These are phyloP conservation scores for Colletotrichum paranaense DNA, from an alignment of 2,329 filamentous ascomycete genomes.

Conservation along the genomic window DNA sequence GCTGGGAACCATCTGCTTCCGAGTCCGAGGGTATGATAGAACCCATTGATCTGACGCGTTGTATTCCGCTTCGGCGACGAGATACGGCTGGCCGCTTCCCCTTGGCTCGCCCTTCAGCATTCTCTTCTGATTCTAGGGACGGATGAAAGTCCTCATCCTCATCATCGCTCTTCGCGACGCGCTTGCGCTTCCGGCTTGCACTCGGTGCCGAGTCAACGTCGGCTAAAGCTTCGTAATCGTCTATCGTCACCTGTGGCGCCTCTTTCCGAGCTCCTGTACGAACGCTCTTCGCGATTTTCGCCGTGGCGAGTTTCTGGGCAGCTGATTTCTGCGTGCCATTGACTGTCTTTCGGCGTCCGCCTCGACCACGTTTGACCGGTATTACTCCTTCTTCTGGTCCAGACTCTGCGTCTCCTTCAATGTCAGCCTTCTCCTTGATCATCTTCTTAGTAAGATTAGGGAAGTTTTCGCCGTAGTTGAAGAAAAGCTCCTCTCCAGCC, in stretches of 20 bases:
- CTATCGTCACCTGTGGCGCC: conserved; percentile 23
- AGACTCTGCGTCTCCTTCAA: conserved; percentile 30
- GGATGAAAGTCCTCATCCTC: conserved; percentile 34
- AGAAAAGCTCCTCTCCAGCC: conserved; percentile 82
- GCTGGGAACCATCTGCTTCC: conserved; percentile 5
- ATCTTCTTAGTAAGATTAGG: conserved; percentile 69
- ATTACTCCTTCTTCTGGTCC: conserved; percentile 9
- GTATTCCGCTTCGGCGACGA: conserved; percentile 7
- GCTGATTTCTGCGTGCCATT: conserved; percentile 14
- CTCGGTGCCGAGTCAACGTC: conserved; percentile 12
- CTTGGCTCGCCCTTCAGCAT: conserved; percentile 2
- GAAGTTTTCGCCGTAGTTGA: conserved; percentile 81
- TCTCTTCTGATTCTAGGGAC: conserved; percentile 30
- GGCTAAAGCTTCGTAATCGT: conserved; percentile 28
- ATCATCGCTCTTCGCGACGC: conserved; percentile 23
- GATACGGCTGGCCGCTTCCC: neutral
- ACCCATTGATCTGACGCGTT: conserved; percentile 19
- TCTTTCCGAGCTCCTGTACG: conserved; percentile 33
- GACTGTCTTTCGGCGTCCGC: conserved; percentile 5
- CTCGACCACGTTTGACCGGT: conserved; percentile 22
- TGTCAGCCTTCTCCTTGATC: conserved; percentile 54
- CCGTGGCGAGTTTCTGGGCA: conserved; percentile 16
- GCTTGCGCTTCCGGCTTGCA: conserved; percentile 27
- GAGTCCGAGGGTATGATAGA: conserved; percentile 18
- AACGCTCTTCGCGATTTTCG: conserved; percentile 30